Evolutionary conservation across 139 green algal genomes (phyloP).

Genomic region (Chlorella ohadii): DNA sequence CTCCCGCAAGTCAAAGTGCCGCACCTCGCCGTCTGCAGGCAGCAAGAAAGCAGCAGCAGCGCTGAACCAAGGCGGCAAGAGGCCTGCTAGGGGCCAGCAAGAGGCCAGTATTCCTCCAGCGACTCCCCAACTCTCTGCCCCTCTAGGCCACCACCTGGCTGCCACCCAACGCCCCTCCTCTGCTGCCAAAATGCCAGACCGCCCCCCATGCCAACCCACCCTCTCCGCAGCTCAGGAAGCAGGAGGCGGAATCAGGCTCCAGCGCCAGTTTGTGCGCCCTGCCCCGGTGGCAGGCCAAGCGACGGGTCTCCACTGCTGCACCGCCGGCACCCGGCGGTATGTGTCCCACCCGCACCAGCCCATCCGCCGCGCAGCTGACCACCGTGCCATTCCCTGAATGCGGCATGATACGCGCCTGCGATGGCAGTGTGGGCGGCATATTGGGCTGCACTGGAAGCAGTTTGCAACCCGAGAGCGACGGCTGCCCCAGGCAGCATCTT

Average conservation of each 20-base stretch:
- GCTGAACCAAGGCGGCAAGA: no score
- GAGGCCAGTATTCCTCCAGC: no score
- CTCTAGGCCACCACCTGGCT: no score
- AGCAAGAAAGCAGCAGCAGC: no score
- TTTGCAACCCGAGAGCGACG: no score
- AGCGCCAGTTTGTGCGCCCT: constrained; percentile 81
- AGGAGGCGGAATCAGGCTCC: constrained; percentile 60
- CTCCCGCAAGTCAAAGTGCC: constrained; percentile 57
- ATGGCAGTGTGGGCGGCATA: no score
- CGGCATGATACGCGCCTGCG: constrained; percentile 61
- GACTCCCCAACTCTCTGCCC: no score
- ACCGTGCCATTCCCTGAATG: constrained; percentile 47
- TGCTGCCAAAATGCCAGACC: no score
- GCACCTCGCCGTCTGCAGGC: constrained; percentile 26
- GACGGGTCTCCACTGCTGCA: constrained; percentile 29
- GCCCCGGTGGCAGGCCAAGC: constrained; percentile 48
- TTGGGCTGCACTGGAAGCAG: no score
- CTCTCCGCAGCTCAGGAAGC: constrained; percentile 62
- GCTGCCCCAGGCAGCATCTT: no score
- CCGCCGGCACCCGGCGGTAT: constrained; percentile 16
- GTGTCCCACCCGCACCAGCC: constrained; percentile 54
- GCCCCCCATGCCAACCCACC: constrained; percentile 29
- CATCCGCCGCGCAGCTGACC: constrained; percentile 65
- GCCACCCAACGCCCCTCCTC: no score
- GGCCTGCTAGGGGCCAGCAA: no score